Percentiles rank a stretch among this genome's conserved stretches.
Conservation (phyloP, 179 eudicot genomes). For the Sideroxylon spinosum region DNA sequence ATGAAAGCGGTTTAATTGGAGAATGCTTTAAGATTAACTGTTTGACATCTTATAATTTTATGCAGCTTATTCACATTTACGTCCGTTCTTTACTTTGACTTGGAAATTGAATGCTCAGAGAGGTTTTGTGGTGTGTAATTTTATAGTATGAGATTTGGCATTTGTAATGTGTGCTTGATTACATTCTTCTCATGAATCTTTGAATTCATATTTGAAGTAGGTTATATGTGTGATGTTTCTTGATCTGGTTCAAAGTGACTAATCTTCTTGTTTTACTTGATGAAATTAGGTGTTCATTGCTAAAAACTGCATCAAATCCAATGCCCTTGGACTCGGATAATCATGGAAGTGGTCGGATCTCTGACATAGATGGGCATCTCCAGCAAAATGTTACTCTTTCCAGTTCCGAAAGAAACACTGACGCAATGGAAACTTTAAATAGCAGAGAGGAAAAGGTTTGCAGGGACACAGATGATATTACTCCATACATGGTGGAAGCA, state of each 20-base stretch:
- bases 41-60: neutral
- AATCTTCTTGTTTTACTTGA: neutral
- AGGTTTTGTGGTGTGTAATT: neutral
- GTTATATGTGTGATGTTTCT: neutral
- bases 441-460: constrained; percentile 20
- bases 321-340: constrained; percentile 24
- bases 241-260: constrained; percentile 7
- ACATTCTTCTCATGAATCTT: neutral
- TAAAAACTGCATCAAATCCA: constrained; percentile 20
- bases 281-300: constrained; percentile 30
- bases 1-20: neutral
- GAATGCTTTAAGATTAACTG: neutral
- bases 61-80: too few relatives aligned
- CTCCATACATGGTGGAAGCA: constrained; percentile 18
- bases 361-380: constrained; percentile 26
- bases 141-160: neutral
- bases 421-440: constrained; percentile 22
- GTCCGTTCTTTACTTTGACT: neutral
- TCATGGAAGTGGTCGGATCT: constrained; percentile 26
- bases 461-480: constrained; percentile 24
- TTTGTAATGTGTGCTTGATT: too few relatives aligned
- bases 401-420: constrained; percentile 28
- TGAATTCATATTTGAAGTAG: neutral
- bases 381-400: constrained; percentile 16
- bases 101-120: neutral